phyloP scores from a whole-genome alignment of 768 basidiomycete genomes.

The Amylocystis lapponica region DNA sequence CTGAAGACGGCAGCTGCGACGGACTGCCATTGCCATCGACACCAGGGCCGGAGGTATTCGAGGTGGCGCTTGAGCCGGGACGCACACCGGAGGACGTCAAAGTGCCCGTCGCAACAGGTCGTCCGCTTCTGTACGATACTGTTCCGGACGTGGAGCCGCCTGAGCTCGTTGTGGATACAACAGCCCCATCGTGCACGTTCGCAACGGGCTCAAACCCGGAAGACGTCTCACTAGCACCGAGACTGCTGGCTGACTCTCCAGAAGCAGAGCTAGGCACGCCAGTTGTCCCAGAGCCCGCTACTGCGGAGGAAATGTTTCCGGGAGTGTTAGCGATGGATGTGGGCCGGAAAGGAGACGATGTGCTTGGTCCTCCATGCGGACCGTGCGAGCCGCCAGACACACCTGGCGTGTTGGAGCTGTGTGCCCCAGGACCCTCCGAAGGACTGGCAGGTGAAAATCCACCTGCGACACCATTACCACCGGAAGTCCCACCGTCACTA shows the following conservation, averaged over 20 bases:
- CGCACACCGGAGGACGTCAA: background rate
- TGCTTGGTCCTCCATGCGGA: background rate
- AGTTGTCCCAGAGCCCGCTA: background rate
- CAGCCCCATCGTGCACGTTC: no score
- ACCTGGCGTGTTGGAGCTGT: background rate
- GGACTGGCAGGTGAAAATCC: background rate
- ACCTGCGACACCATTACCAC: background rate
- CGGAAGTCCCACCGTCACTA: background rate
- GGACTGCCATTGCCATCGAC: background rate
- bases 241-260: background rate
- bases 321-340: background rate
- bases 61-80: background rate
- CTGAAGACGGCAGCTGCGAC: background rate
- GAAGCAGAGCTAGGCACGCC: no score
- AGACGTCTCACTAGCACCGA: background rate
- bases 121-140: no score
- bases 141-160: no score
- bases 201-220: background rate
- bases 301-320: background rate
- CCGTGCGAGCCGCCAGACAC: background rate
- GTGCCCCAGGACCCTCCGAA: background rate
- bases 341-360: background rate
- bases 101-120: background rate
- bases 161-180: background rate
- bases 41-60: background rate